Conservation (phyloP, 495 filamentous ascomycete genomes). For the Lasiosphaeria miniovina region DNA sequence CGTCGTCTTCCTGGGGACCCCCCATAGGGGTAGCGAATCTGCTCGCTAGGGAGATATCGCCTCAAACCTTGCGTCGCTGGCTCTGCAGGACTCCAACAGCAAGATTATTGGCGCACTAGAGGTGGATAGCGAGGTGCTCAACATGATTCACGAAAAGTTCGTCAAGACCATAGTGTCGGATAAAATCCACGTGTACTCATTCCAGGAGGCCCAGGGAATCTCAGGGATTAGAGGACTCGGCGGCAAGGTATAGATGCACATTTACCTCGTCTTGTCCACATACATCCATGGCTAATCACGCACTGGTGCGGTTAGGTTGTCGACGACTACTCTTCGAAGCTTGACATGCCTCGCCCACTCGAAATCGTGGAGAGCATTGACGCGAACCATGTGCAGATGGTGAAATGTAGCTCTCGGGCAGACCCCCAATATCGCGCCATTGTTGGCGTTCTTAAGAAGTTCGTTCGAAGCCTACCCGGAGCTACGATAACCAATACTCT, state of each 20-base stretch:
- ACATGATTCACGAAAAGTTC: conserved; percentile 39
- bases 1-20: conserved; percentile 43
- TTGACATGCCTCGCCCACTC: conserved; percentile 25
- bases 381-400: conserved; percentile 38
- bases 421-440: conserved; percentile 34
- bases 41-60: conserved; percentile 34
- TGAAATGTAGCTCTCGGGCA: conserved; percentile 25
- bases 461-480: conserved; percentile 3
- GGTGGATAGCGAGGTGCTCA: conserved; percentile 37
- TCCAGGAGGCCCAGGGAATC: conserved; percentile 39
- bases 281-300: background rate
- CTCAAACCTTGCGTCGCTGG: conserved; percentile 23
- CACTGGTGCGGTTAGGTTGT: conserved; percentile 22
- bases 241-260: conserved; percentile 26
- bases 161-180: conserved; percentile 19
- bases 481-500: background rate
- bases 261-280: background rate
- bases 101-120: conserved; percentile 28
- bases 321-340: conserved; percentile 35
- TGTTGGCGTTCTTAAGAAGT: conserved; percentile 28
- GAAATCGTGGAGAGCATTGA: conserved; percentile 41
- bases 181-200: conserved; percentile 40
- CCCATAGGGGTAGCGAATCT: conserved; percentile 36
- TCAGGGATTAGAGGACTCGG: conserved; percentile 37
- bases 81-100: conserved; percentile 25